A percentile compares a stretch with the other conserved stretches of the same genome.
phyloP scores from a whole-genome alignment of 176 grass and related monocot species.

The Stipa capillata region DNA sequence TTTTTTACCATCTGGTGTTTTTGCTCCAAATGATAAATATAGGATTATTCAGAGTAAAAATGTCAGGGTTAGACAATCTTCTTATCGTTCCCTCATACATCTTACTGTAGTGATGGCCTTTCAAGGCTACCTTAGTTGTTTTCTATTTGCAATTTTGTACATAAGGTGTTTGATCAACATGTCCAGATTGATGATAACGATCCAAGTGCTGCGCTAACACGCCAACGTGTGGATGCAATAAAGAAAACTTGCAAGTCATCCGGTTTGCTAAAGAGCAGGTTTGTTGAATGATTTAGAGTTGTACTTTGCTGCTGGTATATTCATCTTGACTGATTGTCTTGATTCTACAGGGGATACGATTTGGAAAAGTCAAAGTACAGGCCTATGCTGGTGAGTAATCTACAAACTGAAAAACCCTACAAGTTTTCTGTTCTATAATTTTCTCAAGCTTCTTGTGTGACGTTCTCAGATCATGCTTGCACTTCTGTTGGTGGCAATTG shows the following conservation, averaged over 20 bases:
- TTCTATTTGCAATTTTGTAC: not conserved
- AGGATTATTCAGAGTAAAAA: not conserved
- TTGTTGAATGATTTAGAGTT: constrained; percentile 10
- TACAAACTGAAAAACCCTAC: not conserved
- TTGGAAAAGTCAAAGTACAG: constrained; percentile 50
- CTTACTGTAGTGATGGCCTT: not conserved
- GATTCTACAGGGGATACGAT: constrained; percentile 41
- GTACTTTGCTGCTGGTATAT: not conserved
- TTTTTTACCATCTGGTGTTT: not conserved
- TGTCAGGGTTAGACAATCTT: not conserved
- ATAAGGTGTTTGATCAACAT: not conserved
- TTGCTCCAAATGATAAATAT: not conserved
- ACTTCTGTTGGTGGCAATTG: constrained; percentile 55
- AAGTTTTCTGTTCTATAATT: not conserved
- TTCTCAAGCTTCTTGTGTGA: constrained; percentile 13
- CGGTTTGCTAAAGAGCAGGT: constrained; percentile 74
- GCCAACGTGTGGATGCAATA: constrained; percentile 49
- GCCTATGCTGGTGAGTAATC: constrained; percentile 50
- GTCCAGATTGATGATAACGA: constrained; percentile 52
- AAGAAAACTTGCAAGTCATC: constrained; percentile 65
- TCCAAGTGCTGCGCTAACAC: constrained; percentile 59
- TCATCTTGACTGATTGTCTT: not conserved
- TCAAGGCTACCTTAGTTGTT: not conserved
- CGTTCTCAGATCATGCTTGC: constrained; percentile 43
- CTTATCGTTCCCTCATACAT: not conserved